A percentile compares a stretch with the other conserved stretches of the same genome.
These are phyloP conservation scores for Xylogone sp. DNA, from an alignment of 2,329 filamentous ascomycete species.

Conservation along the genomic window DNA sequence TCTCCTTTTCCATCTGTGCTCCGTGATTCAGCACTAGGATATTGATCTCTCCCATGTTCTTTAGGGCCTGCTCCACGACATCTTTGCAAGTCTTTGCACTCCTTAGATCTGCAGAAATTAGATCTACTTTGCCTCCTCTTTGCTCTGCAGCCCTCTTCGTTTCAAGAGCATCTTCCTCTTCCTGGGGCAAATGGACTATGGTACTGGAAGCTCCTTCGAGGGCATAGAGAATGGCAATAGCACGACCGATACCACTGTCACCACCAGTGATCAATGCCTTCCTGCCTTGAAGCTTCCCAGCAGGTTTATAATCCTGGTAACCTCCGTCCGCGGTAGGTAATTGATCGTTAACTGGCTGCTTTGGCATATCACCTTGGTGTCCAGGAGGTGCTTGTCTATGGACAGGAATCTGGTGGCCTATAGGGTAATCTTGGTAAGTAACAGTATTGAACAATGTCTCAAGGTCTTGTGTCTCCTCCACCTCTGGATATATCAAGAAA, in stretches of 20 bases:
- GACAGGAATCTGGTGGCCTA: conserved; percentile 47
- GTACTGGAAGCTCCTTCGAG: conserved; percentile 75
- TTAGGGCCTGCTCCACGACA: conserved; percentile 61
- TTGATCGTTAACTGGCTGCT: conserved; percentile 57
- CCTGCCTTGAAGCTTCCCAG: conserved; percentile 71
- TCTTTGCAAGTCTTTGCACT: conserved; percentile 65
- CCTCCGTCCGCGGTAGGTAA: conserved; percentile 66
- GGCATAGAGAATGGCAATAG: conserved; percentile 72
- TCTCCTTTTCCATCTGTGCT: conserved; percentile 68
- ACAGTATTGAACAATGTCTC: no score
- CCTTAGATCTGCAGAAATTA: conserved; percentile 62
- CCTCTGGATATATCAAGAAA: neutral
- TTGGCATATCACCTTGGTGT: conserved; percentile 47
- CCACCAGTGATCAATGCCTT: conserved; percentile 78
- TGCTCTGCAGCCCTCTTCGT: conserved; percentile 69
- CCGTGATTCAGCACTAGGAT: conserved; percentile 74
- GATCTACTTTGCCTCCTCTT: conserved; percentile 61
- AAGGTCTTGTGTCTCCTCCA: no score
- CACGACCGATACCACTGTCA: conserved; percentile 74
- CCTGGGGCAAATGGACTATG: conserved; percentile 71
- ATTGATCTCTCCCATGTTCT: conserved; percentile 65
- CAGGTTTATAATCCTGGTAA: conserved; percentile 67
- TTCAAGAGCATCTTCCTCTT: conserved; percentile 71
- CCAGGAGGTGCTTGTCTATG: conserved; percentile 50
- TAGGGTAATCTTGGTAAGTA: no score